phyloP scores from a whole-genome alignment of 306 rosid genomes.

The Mimosa bimucronata region DNA sequence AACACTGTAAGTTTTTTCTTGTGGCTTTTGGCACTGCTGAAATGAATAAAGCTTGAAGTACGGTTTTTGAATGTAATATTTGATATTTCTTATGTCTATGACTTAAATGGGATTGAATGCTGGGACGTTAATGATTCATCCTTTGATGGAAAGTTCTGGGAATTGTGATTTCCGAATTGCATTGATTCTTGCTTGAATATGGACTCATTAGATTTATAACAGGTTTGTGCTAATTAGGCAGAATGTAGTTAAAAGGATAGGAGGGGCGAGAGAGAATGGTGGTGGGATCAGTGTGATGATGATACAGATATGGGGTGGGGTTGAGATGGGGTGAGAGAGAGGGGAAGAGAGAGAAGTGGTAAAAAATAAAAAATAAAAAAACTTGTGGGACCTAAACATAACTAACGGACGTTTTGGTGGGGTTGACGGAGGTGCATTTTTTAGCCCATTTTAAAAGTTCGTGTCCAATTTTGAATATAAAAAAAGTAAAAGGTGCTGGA shows the following conservation, averaged over 20 bases:
- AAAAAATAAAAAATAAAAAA: too few relatives aligned
- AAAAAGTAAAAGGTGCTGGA: too few relatives aligned
- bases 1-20: slow-evolving; percentile 62
- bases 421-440: too few relatives aligned
- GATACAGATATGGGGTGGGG: too few relatives aligned
- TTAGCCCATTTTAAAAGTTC: too few relatives aligned
- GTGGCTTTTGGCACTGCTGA: slow-evolving; percentile 22
- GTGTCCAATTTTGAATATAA: too few relatives aligned
- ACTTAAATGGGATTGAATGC: not conserved
- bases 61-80: not conserved
- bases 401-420: too few relatives aligned
- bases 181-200: slow-evolving; percentile 9
- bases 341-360: too few relatives aligned
- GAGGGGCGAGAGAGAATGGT: too few relatives aligned
- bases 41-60: slow-evolving; percentile 7
- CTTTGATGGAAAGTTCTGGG: not conserved
- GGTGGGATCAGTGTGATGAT: too few relatives aligned
- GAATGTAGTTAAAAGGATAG: not conserved
- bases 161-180: not conserved
- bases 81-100: not conserved
- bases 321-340: too few relatives aligned
- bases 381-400: too few relatives aligned
- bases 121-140: not conserved
- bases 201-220: not conserved
- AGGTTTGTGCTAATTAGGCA: not conserved